These are phyloP conservation scores for Poa pratensis DNA, from an alignment of 176 grass and related monocot genomes.

Conservation along the genomic window DNA sequence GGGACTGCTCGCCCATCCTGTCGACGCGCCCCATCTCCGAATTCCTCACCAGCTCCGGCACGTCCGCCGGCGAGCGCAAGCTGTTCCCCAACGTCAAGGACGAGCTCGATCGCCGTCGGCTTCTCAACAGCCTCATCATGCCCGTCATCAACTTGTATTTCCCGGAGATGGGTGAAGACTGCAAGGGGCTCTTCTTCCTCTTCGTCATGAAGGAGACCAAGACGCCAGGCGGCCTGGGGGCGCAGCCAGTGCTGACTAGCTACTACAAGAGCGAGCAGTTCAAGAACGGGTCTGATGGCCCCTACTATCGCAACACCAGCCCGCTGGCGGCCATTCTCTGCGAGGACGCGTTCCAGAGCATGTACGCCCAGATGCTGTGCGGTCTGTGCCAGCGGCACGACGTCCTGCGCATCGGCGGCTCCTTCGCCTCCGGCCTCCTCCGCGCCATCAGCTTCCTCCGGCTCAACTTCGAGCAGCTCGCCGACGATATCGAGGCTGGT, in stretches of 20 bases:
- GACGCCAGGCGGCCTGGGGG: conserved; percentile 73
- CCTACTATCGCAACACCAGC: conserved; percentile 82
- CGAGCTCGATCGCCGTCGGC: conserved; percentile 28
- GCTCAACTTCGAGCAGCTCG: conserved; percentile 78
- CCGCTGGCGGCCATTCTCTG: conserved; percentile 79
- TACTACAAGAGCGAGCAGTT: conserved; percentile 94
- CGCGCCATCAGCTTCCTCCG: conserved; percentile 90
- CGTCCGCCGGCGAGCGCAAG: conserved; percentile 62
- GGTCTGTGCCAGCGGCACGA: conserved; percentile 81
- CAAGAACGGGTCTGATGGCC: conserved; percentile 77
- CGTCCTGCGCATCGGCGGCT: conserved; percentile 79
- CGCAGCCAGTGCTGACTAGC: conserved; percentile 86
- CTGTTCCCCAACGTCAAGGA: conserved; percentile 59
- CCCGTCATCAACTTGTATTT: conserved; percentile 53
- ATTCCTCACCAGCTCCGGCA: conserved; percentile 67
- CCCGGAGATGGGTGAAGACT: not conserved
- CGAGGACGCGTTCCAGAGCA: conserved; percentile 90
- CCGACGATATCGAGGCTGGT: conserved; percentile 61
- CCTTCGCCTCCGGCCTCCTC: conserved; percentile 88
- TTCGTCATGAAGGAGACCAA: conserved; percentile 90
- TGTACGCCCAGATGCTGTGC: conserved; percentile 95
- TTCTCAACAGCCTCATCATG: conserved; percentile 55
- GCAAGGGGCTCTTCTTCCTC: conserved; percentile 82
- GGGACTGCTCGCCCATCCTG: conserved; percentile 62
- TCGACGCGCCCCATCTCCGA: conserved; percentile 59